Evolutionary conservation across 2,329 filamentous ascomycete species (phyloP).

Genomic region (Fusarium annulatum): DNA sequence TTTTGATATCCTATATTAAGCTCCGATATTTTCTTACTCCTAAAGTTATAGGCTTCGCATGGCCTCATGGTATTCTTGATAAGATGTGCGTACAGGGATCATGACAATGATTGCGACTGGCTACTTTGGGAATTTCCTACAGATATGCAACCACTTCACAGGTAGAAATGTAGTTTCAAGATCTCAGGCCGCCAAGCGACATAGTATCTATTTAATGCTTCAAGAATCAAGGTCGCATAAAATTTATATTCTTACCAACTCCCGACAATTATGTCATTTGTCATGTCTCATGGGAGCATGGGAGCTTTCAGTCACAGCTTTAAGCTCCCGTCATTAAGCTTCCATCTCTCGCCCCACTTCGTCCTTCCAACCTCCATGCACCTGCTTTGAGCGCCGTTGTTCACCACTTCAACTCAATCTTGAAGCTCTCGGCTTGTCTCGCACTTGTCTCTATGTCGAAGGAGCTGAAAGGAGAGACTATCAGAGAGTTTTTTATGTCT

Average conservation of each 20-base stretch:
- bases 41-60: neutral
- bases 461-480: neutral
- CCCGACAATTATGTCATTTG: constrained; percentile 17
- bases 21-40: neutral
- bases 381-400: neutral
- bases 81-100: neutral
- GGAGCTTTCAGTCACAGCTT: neutral
- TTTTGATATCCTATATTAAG: neutral
- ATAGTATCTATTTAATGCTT: neutral
- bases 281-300: neutral
- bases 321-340: constrained; percentile 15
- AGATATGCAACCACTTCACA: neutral
- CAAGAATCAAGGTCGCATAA: too few species aligned
- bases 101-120: neutral
- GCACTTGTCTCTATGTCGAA: neutral
- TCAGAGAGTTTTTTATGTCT: accelerated
- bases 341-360: constrained; percentile 21
- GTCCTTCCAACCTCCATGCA: neutral
- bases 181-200: too few species aligned
- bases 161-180: neutral
- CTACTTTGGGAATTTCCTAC: neutral
- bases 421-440: neutral
- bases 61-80: neutral
- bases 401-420: neutral
- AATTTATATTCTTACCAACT: neutral